Percentiles rank a stretch among this genome's conserved stretches.
These are phyloP conservation scores for Clavulina sp. DNA, from an alignment of 768 basidiomycete species.

Conservation along the genomic window DNA sequence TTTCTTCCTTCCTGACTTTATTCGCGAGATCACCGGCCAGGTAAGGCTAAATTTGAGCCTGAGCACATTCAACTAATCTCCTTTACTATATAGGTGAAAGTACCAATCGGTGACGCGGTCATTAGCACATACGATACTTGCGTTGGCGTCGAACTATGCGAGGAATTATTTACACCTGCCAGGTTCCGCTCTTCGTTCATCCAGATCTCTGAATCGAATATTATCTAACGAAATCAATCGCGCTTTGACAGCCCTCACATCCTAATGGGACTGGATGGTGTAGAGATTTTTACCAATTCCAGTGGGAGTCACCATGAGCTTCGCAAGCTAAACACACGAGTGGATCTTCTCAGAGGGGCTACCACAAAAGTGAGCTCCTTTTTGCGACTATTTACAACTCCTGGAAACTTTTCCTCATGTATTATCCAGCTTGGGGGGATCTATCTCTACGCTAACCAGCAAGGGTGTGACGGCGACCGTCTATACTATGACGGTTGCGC, in stretches of 20 bases:
- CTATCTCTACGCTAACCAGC: slow-evolving; percentile 96
- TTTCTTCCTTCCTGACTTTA: slow-evolving; percentile 77
- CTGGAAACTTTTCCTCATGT: neutral
- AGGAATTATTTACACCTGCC: slow-evolving; percentile 91
- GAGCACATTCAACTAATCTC: neutral
- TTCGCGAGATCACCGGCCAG: slow-evolving; percentile 78
- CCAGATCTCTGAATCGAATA: neutral
- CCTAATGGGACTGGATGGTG: slow-evolving; percentile 93
- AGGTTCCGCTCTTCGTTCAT: slow-evolving; percentile 35
- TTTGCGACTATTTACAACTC: neutral
- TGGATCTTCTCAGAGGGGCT: slow-evolving; percentile 93
- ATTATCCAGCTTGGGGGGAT: slow-evolving; percentile 72
- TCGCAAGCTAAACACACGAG: slow-evolving; percentile 78
- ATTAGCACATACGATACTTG: slow-evolving; percentile 89
- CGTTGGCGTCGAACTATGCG: slow-evolving; percentile 91
- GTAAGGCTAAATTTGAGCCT: slow-evolving; percentile 23
- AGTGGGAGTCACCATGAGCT: slow-evolving; percentile 97
- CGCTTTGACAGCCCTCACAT: slow-evolving; percentile 65
- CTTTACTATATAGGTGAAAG: slow-evolving; percentile 41
- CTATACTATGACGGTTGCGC: slow-evolving; percentile 97
- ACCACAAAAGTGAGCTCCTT: slow-evolving; percentile 57
- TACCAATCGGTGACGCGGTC: slow-evolving; percentile 91
- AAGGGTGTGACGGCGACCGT: slow-evolving; percentile 96
- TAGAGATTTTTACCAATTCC: slow-evolving; percentile 98
- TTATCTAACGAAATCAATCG: neutral